Percentiles rank a stretch among this genome's conserved stretches.
phyloP scores from a whole-genome alignment of 805 yeast genomes.

The Candida tibetensis region DNA sequence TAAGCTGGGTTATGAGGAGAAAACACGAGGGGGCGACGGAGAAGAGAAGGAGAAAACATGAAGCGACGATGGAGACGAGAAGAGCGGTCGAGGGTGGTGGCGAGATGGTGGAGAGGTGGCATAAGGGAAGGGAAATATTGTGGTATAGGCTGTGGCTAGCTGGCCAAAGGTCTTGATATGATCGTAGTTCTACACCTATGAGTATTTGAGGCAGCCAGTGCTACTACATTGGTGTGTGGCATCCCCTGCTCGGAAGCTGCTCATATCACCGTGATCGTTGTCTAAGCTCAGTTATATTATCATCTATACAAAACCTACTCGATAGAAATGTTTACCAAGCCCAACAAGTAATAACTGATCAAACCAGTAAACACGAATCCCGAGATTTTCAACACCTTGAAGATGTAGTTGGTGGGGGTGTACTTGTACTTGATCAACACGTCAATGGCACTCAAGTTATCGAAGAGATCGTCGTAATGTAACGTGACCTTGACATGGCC shows the following conservation, averaged over 20 bases:
- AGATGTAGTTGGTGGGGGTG: constrained; percentile 48
- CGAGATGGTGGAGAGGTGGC: too few relatives aligned
- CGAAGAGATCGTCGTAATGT: constrained; percentile 59
- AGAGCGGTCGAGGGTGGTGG: too few relatives aligned
- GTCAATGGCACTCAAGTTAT: constrained; percentile 57
- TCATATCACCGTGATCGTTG: too few relatives aligned
- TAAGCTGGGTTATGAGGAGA: constrained; percentile 11
- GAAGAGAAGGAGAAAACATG: neutral
- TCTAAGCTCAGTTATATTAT: neutral
- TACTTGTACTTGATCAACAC: constrained; percentile 64
- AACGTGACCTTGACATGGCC: constrained; percentile 79
- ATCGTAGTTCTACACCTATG: too few relatives aligned
- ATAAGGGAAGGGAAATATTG: too few relatives aligned
- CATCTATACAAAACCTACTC: constrained; percentile 10
- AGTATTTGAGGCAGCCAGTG: too few relatives aligned
- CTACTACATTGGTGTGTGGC: too few relatives aligned
- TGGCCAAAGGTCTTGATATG: too few relatives aligned
- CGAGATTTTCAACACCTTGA: constrained; percentile 67
- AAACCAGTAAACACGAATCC: constrained; percentile 60
- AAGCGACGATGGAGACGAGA: too few relatives aligned
- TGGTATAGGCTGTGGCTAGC: too few relatives aligned
- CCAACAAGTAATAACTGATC: constrained; percentile 48
- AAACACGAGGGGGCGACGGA: too few relatives aligned
- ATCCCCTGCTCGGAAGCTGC: too few relatives aligned
- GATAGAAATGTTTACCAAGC: constrained; percentile 33